Percentiles rank a stretch among this genome's conserved stretches.
Conservation (phyloP, 2,329 filamentous ascomycete genomes). For the Colletotrichum filicis region DNA sequence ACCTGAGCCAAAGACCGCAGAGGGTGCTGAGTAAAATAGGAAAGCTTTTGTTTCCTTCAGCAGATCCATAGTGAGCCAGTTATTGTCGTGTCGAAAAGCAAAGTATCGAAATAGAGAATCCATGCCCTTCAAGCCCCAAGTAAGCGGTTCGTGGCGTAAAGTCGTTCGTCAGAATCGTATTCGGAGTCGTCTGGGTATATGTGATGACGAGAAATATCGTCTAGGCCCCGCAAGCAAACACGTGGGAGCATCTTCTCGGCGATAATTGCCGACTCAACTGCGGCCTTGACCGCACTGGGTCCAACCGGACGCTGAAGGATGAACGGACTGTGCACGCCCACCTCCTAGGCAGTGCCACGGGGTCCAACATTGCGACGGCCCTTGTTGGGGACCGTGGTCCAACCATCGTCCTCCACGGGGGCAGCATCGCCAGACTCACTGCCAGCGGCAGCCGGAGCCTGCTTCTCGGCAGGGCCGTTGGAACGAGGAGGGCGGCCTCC, state of each 20-base stretch:
- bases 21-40: slow-evolving; percentile 24
- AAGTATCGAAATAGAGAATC: slow-evolving; percentile 25
- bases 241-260: slow-evolving; percentile 28
- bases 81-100: slow-evolving; percentile 18
- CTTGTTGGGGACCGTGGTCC: slow-evolving; percentile 65
- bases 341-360: slow-evolving; percentile 31
- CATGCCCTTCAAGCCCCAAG: slow-evolving; percentile 30
- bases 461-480: slow-evolving; percentile 56
- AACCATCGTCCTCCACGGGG: slow-evolving; percentile 68
- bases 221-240: slow-evolving; percentile 27
- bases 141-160: slow-evolving; percentile 34
- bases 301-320: slow-evolving; percentile 31
- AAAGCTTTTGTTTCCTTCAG: slow-evolving; percentile 28
- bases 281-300: slow-evolving; percentile 21
- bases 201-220: slow-evolving; percentile 33
- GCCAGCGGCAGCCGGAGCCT: slow-evolving; percentile 48
- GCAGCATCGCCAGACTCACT: slow-evolving; percentile 42
- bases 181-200: slow-evolving; percentile 35
- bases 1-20: slow-evolving; percentile 25
- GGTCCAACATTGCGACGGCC: slow-evolving; percentile 36
- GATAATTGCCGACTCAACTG: slow-evolving; percentile 23
- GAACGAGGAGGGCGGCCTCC: slow-evolving; percentile 58
- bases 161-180: slow-evolving; percentile 35
- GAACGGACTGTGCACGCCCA: slow-evolving; percentile 15
- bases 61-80: slow-evolving; percentile 19